Conservation (phyloP, 2,329 filamentous ascomycete genomes). For the Achaetomium macrosporum region DNA sequence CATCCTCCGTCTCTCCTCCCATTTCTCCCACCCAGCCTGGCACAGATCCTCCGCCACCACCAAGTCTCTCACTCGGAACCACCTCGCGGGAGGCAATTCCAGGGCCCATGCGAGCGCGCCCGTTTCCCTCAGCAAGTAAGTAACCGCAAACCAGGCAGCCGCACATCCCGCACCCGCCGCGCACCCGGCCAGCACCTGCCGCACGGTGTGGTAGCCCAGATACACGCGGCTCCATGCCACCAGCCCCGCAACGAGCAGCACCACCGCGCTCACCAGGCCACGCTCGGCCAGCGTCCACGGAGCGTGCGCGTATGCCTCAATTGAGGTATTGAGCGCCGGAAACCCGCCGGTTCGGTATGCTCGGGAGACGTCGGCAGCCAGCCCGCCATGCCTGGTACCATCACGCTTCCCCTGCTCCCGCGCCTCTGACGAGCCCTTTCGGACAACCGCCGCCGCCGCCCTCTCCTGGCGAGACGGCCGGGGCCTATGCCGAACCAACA, state of each 20-base stretch:
- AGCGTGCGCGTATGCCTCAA: constrained; percentile 37
- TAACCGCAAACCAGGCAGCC: constrained; percentile 71
- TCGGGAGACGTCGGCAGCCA: constrained; percentile 5
- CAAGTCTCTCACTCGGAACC: constrained; percentile 73
- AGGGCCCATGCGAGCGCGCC: constrained; percentile 70
- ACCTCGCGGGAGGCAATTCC: constrained; percentile 56
- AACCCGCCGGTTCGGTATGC: constrained; percentile 12
- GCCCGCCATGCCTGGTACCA: background rate
- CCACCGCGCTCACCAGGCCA: constrained; percentile 46
- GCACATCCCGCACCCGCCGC: constrained; percentile 66
- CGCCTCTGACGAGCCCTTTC: background rate
- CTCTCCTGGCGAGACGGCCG: background rate
- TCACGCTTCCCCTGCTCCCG: background rate
- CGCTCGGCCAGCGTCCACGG: constrained; percentile 60
- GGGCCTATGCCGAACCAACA: constrained; percentile 69
- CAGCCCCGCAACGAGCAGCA: constrained; percentile 54
- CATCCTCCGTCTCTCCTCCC: constrained; percentile 52
- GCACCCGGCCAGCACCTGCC: constrained; percentile 78
- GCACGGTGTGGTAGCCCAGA: constrained; percentile 83
- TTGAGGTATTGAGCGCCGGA: constrained; percentile 2
- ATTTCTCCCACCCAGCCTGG: constrained; percentile 90
- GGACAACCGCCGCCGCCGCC: constrained; percentile 1
- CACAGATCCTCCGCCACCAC: constrained; percentile 82
- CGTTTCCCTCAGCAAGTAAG: constrained; percentile 56
- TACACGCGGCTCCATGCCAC: constrained; percentile 85